Evolutionary conservation across 2,329 filamentous ascomycete genomes (phyloP).

Genomic region (Aureobasidium sp.): DNA sequence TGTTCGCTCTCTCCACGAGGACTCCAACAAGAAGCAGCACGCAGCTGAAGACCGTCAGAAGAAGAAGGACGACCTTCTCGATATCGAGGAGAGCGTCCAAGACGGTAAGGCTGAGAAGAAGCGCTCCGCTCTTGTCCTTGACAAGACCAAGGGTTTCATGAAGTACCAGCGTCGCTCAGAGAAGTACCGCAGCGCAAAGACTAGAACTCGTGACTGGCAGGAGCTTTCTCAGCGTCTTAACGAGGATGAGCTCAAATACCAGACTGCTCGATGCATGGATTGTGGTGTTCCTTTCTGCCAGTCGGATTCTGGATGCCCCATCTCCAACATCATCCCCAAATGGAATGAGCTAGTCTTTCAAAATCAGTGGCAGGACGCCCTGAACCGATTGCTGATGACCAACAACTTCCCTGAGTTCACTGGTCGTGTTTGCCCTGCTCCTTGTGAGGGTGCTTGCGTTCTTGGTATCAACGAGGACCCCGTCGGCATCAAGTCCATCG

Average conservation of each 20-base stretch:
- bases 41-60: slow-evolving; percentile 55
- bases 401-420: slow-evolving; percentile 99
- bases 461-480: slow-evolving; percentile 95
- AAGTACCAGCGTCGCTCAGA: slow-evolving; percentile 88
- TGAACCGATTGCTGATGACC: slow-evolving; percentile 87
- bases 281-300: slow-evolving; percentile 98
- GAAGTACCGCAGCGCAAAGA: slow-evolving; percentile 82
- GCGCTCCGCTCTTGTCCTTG: slow-evolving; percentile 82
- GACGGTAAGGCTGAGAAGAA: slow-evolving; percentile 82
- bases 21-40: slow-evolving; percentile 45
- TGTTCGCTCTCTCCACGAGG: slow-evolving; percentile 44
- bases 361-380: slow-evolving; percentile 79
- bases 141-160: slow-evolving; percentile 97
- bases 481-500: slow-evolving; percentile 96
- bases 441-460: slow-evolving; percentile 93
- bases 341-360: slow-evolving; percentile 79
- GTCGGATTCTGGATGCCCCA: slow-evolving; percentile 90
- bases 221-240: slow-evolving; percentile 81
- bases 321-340: slow-evolving; percentile 95
- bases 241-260: slow-evolving; percentile 94
- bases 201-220: slow-evolving; percentile 84
- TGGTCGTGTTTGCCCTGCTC: slow-evolving; percentile 90
- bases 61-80: slow-evolving; percentile 60
- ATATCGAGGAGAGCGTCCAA: slow-evolving; percentile 86
- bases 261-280: slow-evolving; percentile 96